Percentiles rank a stretch among this genome's conserved stretches.
Conservation (phyloP, 1,139 yeast species). For the Pichia sp. region DNA sequence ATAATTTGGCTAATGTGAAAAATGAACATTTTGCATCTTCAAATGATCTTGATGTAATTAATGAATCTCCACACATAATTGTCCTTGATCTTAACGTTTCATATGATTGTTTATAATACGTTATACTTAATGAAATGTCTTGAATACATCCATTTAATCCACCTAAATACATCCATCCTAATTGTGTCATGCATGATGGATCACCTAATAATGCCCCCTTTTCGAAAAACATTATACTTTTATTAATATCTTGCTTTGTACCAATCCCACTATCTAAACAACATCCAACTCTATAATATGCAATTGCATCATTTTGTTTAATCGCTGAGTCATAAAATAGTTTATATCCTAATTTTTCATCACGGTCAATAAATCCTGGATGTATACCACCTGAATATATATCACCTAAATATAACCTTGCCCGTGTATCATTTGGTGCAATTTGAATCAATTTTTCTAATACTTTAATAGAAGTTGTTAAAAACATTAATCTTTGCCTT, state of each 20-base stretch:
- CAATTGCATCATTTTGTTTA: constrained; percentile 46
- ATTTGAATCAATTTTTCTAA: constrained; percentile 41
- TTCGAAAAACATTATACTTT: constrained; percentile 48
- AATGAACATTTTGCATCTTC: constrained; percentile 29
- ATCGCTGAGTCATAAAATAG: constrained; percentile 50
- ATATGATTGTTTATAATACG: constrained; percentile 54
- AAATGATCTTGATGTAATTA: constrained; percentile 27
- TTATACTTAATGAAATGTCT: constrained; percentile 43
- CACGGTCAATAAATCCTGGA: constrained; percentile 42
- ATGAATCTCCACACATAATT: constrained; percentile 28
- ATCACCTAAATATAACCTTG: constrained; percentile 53
- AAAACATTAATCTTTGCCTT: constrained; percentile 48
- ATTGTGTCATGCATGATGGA: constrained; percentile 58
- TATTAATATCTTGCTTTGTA: constrained; percentile 35
- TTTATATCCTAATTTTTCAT: constrained; percentile 54
- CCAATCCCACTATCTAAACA: constrained; percentile 67
- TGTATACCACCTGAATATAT: constrained; percentile 52
- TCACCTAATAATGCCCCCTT: constrained; percentile 54
- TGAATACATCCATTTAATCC: constrained; percentile 37
- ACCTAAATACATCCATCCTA: constrained; percentile 55
- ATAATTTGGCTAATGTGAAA: constrained; percentile 30
- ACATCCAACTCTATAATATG: constrained; percentile 61
- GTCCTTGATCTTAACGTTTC: constrained; percentile 25
- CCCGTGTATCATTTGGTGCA: constrained; percentile 37
- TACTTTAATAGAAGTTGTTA: constrained; percentile 51